Evolutionary conservation across 2,329 filamentous ascomycete genomes (phyloP).

Genomic region (Chaetomium sp.): DNA sequence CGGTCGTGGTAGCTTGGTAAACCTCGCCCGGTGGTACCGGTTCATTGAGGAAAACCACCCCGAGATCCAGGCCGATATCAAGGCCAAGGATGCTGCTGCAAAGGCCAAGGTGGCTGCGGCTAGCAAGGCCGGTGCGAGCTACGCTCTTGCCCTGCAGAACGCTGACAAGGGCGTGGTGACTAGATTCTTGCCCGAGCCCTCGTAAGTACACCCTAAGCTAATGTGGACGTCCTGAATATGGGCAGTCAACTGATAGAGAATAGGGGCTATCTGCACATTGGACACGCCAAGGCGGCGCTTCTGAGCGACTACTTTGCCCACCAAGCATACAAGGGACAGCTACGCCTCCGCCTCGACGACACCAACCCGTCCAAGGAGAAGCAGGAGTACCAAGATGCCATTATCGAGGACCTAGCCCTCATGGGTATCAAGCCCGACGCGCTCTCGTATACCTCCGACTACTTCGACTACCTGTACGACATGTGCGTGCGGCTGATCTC

Average conservation of each 20-base stretch:
- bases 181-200: conserved; percentile 89
- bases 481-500: conserved; percentile 79
- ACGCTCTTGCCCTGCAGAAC: conserved; percentile 80
- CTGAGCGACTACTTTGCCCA: conserved; percentile 97
- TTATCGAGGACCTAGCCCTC: conserved; percentile 81
- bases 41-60: conserved; percentile 78
- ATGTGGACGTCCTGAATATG: conserved; percentile 16
- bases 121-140: conserved; percentile 75
- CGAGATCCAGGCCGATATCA: conserved; percentile 65
- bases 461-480: conserved; percentile 88
- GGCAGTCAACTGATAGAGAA: conserved; percentile 7
- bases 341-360: conserved; percentile 91
- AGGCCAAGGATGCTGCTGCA: conserved; percentile 60
- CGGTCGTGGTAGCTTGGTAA: conserved; percentile 68
- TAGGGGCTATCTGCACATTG: conserved; percentile 84
- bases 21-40: conserved; percentile 79
- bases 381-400: conserved; percentile 90
- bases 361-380: conserved; percentile 98
- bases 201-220: conserved; percentile 41
- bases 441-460: conserved; percentile 87
- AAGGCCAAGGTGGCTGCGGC: conserved; percentile 62
- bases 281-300: conserved; percentile 67
- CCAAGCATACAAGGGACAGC: conserved; percentile 82
- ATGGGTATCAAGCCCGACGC: conserved; percentile 88
- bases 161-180: conserved; percentile 86